Evolutionary conservation across 495 filamentous ascomycete genomes (phyloP).

Genomic region (Lasiosphaeria miniovina): DNA sequence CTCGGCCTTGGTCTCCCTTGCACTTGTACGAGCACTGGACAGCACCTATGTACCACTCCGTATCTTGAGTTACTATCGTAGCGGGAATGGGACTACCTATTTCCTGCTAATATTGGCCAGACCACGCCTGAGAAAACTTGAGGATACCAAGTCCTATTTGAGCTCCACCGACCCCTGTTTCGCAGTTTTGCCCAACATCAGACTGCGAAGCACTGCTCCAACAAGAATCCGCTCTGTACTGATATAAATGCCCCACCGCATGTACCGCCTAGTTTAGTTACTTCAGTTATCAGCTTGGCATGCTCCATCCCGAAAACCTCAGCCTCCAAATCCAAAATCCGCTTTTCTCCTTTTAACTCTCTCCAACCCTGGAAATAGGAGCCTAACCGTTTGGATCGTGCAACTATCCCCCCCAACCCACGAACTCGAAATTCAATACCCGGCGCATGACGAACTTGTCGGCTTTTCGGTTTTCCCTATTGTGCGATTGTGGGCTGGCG

Average conservation of each 20-base stretch:
- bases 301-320: conserved; percentile 21
- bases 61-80: too few species aligned
- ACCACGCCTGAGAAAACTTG: too few species aligned
- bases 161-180: too few species aligned
- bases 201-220: too few species aligned
- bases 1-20: too few species aligned
- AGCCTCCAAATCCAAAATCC: conserved; percentile 33
- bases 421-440: neutral
- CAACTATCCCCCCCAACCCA: neutral
- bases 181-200: too few species aligned
- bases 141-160: too few species aligned
- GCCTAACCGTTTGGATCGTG: neutral
- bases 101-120: too few species aligned
- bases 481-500: conserved; percentile 18
- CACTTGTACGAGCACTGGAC: too few species aligned
- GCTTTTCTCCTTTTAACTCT: conserved; percentile 24
- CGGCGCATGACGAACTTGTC: conserved; percentile 14
- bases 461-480: neutral
- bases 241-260: neutral
- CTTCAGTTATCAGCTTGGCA: conserved; percentile 13
- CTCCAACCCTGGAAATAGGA: conserved; percentile 1
- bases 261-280: neutral
- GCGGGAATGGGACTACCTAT: too few species aligned
- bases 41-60: too few species aligned
- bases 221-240: conserved; percentile 12